Conservation (phyloP, 495 filamentous ascomycete genomes). For the Lophiotrema nucula region DNA sequence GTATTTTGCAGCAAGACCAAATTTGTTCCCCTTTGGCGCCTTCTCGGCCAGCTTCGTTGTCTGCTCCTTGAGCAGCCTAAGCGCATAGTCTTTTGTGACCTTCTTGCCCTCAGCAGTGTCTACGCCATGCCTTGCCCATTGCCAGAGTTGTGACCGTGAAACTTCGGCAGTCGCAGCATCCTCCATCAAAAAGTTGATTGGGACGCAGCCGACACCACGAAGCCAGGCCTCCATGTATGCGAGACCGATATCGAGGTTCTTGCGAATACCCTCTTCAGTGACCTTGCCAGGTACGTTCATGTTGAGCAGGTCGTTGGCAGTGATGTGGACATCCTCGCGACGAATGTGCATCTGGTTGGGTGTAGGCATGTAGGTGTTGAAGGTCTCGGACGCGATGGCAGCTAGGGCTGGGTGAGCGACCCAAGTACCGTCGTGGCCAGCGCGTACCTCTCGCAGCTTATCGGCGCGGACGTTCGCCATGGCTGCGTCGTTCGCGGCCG, state of each 20-base stretch:
- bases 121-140: constrained; percentile 87
- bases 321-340: constrained; percentile 84
- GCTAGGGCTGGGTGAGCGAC: constrained; percentile 96
- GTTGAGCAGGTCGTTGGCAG: constrained; percentile 89
- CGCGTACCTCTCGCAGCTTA: constrained; percentile 93
- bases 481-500: constrained; percentile 83
- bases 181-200: constrained; percentile 99
- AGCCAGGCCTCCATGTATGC: constrained; percentile 99
- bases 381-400: constrained; percentile 83
- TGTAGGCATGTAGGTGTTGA: constrained; percentile 99
- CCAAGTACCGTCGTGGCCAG: constrained; percentile 96
- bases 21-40: constrained; percentile 89
- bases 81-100: constrained; percentile 86
- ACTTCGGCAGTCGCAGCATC: constrained; percentile 98
- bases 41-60: constrained; percentile 70
- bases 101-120: constrained; percentile 85
- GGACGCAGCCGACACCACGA: constrained; percentile 89
- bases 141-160: constrained; percentile 88
- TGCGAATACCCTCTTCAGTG: constrained; percentile 94
- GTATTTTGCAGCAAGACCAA: constrained; percentile 83
- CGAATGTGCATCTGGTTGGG: constrained; percentile 94
- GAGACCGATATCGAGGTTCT: constrained; percentile 96
- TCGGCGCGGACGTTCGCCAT: constrained; percentile 93
- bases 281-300: constrained; percentile 95
- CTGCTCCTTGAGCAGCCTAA: constrained; percentile 84